Conservation (phyloP, 2,329 filamentous ascomycete species). For the Penicillium digitatum region DNA sequence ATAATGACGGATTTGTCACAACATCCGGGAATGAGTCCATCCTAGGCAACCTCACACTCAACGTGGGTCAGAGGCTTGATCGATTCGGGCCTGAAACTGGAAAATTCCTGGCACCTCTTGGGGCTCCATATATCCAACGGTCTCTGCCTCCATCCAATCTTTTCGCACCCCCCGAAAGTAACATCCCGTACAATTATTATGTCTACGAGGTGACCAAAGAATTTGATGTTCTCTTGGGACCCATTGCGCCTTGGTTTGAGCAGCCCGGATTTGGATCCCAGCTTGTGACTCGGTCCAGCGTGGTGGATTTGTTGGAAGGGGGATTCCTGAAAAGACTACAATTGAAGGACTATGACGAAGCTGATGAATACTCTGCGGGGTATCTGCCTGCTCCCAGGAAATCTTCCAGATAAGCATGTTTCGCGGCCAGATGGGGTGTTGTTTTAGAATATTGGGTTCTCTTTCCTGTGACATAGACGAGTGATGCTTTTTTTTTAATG, state of each 20-base stretch:
- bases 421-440: neutral
- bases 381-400: constrained; percentile 19
- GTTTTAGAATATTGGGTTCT: neutral
- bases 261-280: constrained; percentile 49
- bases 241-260: constrained; percentile 50
- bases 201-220: constrained; percentile 45
- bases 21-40: constrained; percentile 38
- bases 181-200: constrained; percentile 49
- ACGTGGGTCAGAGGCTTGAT: constrained; percentile 45
- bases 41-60: constrained; percentile 41
- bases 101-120: constrained; percentile 42
- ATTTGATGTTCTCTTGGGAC: constrained; percentile 43
- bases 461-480: neutral
- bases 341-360: constrained; percentile 22
- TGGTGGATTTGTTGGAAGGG: constrained; percentile 31
- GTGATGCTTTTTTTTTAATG: neutral
- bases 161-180: constrained; percentile 31
- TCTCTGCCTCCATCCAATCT: constrained; percentile 48
- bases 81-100: constrained; percentile 49
- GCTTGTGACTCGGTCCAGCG: constrained; percentile 26
- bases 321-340: constrained; percentile 31
- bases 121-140: constrained; percentile 48
- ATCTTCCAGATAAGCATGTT: neutral
- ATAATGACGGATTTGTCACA: constrained; percentile 43
- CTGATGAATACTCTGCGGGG: constrained; percentile 18